These are phyloP conservation scores for Ilyonectria destructans DNA, from an alignment of 2,329 filamentous ascomycete genomes.

Conservation along the genomic window DNA sequence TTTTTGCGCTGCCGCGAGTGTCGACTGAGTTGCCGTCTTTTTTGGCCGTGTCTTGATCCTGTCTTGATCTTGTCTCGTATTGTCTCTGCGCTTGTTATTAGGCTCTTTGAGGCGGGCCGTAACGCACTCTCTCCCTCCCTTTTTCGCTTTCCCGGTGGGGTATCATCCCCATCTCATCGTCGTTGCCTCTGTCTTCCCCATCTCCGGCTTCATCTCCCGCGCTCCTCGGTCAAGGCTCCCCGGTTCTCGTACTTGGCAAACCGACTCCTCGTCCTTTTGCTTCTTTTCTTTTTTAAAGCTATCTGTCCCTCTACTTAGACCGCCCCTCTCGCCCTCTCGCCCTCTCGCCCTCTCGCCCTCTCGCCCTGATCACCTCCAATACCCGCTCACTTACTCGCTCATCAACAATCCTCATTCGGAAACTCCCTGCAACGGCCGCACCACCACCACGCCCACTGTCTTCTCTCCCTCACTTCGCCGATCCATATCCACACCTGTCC, in stretches of 20 bases:
- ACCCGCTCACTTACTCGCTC: not conserved
- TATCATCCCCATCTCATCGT: not conserved
- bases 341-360: not conserved
- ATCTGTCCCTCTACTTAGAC: not conserved
- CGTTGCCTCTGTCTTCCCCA: not conserved
- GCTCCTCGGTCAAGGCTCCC: not conserved
- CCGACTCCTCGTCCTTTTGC: constrained; percentile 11
- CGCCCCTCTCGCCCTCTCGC: not conserved
- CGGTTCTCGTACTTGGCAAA: not conserved
- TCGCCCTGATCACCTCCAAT: not conserved
- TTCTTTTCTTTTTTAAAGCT: constrained; percentile 28
- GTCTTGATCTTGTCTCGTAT: constrained; percentile 30
- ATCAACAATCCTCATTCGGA: constrained; percentile 9
- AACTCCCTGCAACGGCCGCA: not conserved
- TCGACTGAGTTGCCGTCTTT: constrained; percentile 27
- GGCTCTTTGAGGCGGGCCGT: not conserved
- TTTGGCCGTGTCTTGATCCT: constrained; percentile 36
- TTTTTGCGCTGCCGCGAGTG: constrained; percentile 17
- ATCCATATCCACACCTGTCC: constrained; percentile 28
- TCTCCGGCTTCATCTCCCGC: constrained; percentile 9
- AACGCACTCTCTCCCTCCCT: not conserved
- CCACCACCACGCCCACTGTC: constrained; percentile 15
- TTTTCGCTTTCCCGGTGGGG: not conserved
- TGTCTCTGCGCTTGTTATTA: constrained; percentile 9
- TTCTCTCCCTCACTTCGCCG: constrained; percentile 1